Conservation (phyloP, 2,329 filamentous ascomycete species). For the Botryotinia convoluta region DNA sequence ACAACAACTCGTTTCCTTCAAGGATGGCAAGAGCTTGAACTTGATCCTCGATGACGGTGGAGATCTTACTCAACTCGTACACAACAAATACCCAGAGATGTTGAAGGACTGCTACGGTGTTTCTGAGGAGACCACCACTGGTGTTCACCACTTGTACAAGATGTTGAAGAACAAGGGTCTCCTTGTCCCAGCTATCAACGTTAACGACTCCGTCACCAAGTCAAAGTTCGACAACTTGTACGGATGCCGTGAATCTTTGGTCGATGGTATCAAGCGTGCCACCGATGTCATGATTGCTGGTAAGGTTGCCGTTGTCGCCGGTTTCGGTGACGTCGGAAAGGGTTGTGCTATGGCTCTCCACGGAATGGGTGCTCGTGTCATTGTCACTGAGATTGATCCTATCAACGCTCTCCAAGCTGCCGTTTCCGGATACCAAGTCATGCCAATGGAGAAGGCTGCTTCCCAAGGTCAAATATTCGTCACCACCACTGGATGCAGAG, state of each 20-base stretch:
- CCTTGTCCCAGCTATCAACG: constrained; percentile 94
- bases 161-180: constrained; percentile 92
- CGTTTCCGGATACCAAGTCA: constrained; percentile 95
- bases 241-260: constrained; percentile 97
- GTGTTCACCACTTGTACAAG: constrained; percentile 98
- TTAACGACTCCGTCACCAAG: constrained; percentile 99
- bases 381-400: constrained; percentile 96
- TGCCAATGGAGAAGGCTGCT: constrained; percentile 96
- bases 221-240: constrained; percentile 99
- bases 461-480: constrained; percentile 93
- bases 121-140: constrained; percentile 99
- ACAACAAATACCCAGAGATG: constrained; percentile 98
- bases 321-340: constrained; percentile 99
- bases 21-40: constrained; percentile 94
- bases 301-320: constrained; percentile 96
- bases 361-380: constrained; percentile 94
- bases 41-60: constrained; percentile 98
- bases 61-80: constrained; percentile 92
- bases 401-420: constrained; percentile 99
- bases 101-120: constrained; percentile 98
- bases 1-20: constrained; percentile 96
- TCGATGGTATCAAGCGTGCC: constrained; percentile 99
- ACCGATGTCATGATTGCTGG: constrained; percentile 99
- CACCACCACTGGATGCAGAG: constrained; percentile 98
- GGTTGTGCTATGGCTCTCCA: constrained; percentile 94